Conservation (phyloP, 2,329 filamentous ascomycete species). For the Proliferodiscus dingleyae region DNA sequence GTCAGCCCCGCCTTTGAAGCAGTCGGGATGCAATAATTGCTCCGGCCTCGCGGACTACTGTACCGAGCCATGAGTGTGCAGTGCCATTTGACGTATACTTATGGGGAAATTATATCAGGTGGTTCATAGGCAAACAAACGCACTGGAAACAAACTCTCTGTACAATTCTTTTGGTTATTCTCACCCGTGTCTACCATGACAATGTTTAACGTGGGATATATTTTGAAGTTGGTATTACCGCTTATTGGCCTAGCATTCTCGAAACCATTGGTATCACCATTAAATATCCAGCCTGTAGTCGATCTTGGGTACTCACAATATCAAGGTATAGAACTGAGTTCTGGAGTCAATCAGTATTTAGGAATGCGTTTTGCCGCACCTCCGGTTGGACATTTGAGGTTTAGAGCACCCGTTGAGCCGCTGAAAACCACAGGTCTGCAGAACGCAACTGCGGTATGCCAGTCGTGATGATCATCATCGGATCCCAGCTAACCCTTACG, state of each 20-base stretch:
- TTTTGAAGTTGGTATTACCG: background rate
- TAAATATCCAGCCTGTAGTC: constrained; percentile 36
- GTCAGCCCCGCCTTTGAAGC: too few species aligned
- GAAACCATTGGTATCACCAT: background rate
- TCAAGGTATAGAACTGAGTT: constrained; percentile 46
- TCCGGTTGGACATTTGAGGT: constrained; percentile 60
- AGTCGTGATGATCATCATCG: background rate
- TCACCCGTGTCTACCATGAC: background rate
- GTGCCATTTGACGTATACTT: too few species aligned
- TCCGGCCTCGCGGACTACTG: too few species aligned
- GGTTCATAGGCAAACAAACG: too few species aligned
- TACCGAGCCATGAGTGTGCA: too few species aligned
- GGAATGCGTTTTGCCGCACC: constrained; percentile 69
- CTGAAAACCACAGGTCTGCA: constrained; percentile 10
- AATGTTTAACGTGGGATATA: background rate
- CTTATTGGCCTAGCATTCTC: background rate
- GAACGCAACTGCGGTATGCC: constrained; percentile 18
- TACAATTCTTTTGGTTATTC: background rate
- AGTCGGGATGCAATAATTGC: too few species aligned
- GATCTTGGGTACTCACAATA: constrained; percentile 66
- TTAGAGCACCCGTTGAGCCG: constrained; percentile 51
- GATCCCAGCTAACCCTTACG: background rate
- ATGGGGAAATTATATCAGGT: too few species aligned
- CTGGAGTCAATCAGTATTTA: constrained; percentile 64
- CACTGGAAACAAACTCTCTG: too few species aligned